phyloP scores from a whole-genome alignment of 768 basidiomycete species.

The Mycena maculata region DNA sequence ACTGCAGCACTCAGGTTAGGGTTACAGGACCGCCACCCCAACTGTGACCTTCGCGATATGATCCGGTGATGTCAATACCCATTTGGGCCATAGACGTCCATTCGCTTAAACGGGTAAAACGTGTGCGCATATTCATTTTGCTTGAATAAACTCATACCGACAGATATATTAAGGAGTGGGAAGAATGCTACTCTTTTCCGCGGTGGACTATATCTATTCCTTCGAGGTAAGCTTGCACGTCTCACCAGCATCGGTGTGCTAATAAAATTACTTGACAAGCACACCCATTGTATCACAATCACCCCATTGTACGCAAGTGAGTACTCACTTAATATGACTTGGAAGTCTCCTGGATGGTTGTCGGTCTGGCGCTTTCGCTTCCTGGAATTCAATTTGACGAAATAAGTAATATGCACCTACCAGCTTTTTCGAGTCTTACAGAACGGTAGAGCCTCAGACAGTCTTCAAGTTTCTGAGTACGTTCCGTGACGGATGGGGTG shows the following conservation, averaged over 20 bases:
- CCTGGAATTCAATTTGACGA: conserved; percentile 49
- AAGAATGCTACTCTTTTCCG: conserved; percentile 41
- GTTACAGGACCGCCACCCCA: no score
- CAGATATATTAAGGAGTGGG: conserved; percentile 55
- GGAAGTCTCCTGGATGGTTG: conserved; percentile 47
- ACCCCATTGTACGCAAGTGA: conserved; percentile 40
- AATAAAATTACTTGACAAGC: conserved; percentile 44
- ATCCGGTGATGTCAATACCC: no score
- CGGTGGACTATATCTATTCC: conserved; percentile 54
- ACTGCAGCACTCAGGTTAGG: no score
- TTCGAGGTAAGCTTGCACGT: conserved; percentile 46
- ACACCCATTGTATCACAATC: conserved; percentile 54
- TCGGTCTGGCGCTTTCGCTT: conserved; percentile 44
- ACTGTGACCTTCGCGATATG: no score
- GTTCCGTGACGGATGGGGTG: conserved; percentile 52
- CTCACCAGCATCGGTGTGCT: not conserved
- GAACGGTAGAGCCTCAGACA: conserved; percentile 42
- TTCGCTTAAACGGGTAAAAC: no score
- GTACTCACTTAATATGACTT: conserved; percentile 41
- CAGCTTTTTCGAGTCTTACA: not conserved
- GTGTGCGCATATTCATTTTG: no score
- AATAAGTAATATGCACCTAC: conserved; percentile 17
- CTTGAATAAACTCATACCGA: no score
- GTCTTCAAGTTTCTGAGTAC: conserved; percentile 49
- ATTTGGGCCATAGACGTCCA: no score